Base-by-base conservation (phyloP, 257 asterid species). In the Petrea volubilis region DNA sequence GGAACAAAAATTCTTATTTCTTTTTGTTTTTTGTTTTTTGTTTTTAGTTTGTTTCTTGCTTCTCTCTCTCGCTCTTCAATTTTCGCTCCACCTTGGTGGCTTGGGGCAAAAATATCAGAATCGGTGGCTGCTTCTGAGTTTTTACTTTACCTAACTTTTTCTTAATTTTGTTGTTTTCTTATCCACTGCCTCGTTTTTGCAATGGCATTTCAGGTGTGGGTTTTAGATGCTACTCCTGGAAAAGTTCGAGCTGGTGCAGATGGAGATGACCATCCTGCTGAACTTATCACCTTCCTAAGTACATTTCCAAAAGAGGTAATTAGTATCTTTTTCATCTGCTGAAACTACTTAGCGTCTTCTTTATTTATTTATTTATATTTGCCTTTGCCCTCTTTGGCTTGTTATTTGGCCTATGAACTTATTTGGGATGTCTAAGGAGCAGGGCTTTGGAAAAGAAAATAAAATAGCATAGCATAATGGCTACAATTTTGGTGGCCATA, bases 261-360 rank as follows among this genome's bases (percentile, higher is more conserved):
- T 79, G 97, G 99, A 81, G 95, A 91, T 68, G 97, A 94, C 75
- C 99, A 88, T 84, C 99, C 99, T 53, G 97, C 96, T 40, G 98
- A 94, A 80, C 91, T 94, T 46, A 91, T 94, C 47, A 78, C 93
- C 60, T 91, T 89, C 53, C 79, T 94, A 27, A 81, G 87, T 74
- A 77, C 40, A 80, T 83, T 89, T 47, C 96, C 97, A 20, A 75
- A 80, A 59, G 91, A 86, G 90, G 99, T 94, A 64, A 72, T 55
- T 70, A 68, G 43, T 12, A 38, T 7, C n/a, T 34, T 40, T 15
- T 62, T 81, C 66, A 41, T 62, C 58, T 36, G 38, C 69, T 58
- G 61, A 64, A 60, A 59, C 34, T 13, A 7, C 59, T 25, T 14
- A 12, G 55, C 59, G n/a, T 15, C 62, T 73, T 71, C 49, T 36